Percentiles rank a stretch among this genome's conserved stretches.
phyloP scores from a whole-genome alignment of 2,329 filamentous ascomycete species.

The Ophiostoma piceae region DNA sequence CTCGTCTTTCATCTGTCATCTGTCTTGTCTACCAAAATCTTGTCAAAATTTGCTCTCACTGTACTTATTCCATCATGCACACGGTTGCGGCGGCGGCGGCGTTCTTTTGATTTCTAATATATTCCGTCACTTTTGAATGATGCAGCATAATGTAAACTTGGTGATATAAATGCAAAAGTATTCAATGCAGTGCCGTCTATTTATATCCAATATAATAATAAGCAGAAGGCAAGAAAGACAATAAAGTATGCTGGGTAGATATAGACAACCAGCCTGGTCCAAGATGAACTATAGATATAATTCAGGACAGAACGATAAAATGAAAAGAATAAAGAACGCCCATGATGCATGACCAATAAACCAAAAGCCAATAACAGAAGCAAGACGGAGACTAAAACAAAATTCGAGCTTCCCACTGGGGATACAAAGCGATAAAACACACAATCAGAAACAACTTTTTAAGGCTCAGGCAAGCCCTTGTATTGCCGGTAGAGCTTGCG shows the following conservation, averaged over 20 bases:
- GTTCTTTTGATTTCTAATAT: not conserved
- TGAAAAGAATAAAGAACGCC: not conserved
- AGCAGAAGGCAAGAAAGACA: not conserved
- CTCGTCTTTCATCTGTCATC: not conserved
- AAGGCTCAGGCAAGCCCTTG: constrained; percentile 38
- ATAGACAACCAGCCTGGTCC: not conserved
- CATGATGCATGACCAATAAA: constrained; percentile 13
- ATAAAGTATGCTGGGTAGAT: not conserved
- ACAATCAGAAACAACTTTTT: not conserved
- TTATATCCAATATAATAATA: not conserved
- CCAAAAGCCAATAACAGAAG: not conserved
- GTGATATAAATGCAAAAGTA: not conserved
- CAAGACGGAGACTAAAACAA: not conserved
- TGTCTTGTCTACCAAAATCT: not conserved
- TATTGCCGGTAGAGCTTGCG: constrained; percentile 66
- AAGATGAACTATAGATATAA: not conserved
- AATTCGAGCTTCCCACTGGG: not conserved
- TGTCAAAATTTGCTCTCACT: constrained; percentile 15
- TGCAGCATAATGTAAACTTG: no score
- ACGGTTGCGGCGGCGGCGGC: constrained; percentile 10
- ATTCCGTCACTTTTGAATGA: not conserved
- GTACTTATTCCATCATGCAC: constrained; percentile 13
- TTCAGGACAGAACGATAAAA: not conserved
- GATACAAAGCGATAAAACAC: not conserved
- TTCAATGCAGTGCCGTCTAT: not conserved